Conservation (phyloP, 257 asterid genomes). For the Fraxinus cuspidata region DNA sequence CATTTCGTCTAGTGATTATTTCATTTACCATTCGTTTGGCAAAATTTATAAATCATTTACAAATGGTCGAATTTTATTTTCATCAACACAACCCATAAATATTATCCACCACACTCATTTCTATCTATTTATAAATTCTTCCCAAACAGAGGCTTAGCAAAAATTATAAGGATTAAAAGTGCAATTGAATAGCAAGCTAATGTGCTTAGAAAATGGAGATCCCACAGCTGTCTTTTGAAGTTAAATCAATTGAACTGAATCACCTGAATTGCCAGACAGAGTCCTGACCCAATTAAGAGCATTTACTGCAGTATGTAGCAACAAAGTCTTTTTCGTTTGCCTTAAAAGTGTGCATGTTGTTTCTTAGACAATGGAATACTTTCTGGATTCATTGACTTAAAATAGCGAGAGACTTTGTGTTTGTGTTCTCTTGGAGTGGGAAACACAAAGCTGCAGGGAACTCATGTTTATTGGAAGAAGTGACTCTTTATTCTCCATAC, state of each 20-base stretch:
- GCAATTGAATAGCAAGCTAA: not conserved
- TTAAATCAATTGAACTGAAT: not conserved
- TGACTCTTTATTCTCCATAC: not conserved
- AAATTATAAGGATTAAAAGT: not conserved
- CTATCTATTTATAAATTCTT: no score
- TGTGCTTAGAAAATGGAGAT: not conserved
- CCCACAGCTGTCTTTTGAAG: not conserved
- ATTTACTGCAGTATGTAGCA: not conserved
- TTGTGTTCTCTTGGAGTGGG: not conserved
- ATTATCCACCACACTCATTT: no score
- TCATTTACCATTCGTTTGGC: no score
- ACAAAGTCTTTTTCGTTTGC: not conserved
- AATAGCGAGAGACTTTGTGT: not conserved
- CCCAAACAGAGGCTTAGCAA: not conserved
- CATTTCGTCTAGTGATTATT: not conserved
- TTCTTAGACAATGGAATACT: not conserved
- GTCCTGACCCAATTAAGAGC: not conserved
- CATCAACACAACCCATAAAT: no score
- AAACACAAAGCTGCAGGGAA: not conserved
- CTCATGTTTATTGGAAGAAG: slow-evolving; percentile 3
- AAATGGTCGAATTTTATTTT: no score
- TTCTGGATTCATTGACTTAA: not conserved
- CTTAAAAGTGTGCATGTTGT: not conserved
- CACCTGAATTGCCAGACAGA: not conserved
- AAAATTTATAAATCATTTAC: no score